Evolutionary conservation across 306 rosid species (phyloP), one percentile per base, ranked within the genome.

Genomic region (Sechiopsis laciniata): DNA sequence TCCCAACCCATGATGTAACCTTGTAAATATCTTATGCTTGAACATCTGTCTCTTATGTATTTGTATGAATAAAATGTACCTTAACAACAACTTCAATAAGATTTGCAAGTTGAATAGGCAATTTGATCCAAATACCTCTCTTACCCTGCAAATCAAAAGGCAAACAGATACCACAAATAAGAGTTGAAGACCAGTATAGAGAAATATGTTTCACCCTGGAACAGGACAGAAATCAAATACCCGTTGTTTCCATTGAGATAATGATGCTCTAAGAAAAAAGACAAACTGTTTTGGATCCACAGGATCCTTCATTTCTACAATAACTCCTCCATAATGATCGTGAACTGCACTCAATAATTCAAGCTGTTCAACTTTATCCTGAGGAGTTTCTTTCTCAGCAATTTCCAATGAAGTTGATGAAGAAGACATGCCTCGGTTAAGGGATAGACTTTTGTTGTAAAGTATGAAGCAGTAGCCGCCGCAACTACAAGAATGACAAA

Each of bases 111-210:
- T 74, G 48, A 63, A 82, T 85, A 0, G 88, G 83, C 82, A 93
- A 66, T 63, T 90, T 93, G 75, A 93, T 85, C 98, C 98, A 93
- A 29, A 90, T 82, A 0, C 97, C 97, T 75, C 74, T 93, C 85
- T 93, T 93, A 54, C 85, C 97, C 96, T 93, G 46, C 37, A 73
- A 74, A 55, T 62, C 40, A 57, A 15, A 62, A 55, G 6, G 20
- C 57, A 68, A 40, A 48, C 42, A 48, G 32, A 68, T 21, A 48
- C 57, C 37, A 68, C 50, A 68, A 46, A 46, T 68, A 40, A 29
- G 73, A 68, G 14, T 46, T 21, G 57, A 68, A 68, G 14, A 12
- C 13, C 5, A 14, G 0, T 2, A 55, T 1, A 48, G 15, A 4
- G 35, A 80, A 64, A 10, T 26, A 26, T 4, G 19, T 74, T 21